Conservation (phyloP, 257 asterid genomes). For the Apocynum venetum region DNA sequence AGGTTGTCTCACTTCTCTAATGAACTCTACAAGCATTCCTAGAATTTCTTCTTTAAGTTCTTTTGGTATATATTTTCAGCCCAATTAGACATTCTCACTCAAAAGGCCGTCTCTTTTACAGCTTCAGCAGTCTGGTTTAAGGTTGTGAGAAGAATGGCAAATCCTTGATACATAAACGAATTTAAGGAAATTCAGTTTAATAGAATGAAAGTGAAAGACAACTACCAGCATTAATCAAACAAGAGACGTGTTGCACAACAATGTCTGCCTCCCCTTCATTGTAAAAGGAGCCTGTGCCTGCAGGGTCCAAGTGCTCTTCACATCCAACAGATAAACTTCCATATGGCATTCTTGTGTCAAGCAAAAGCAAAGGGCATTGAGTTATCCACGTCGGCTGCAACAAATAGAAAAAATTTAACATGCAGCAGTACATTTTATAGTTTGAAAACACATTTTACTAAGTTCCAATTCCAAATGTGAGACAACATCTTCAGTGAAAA, state of each 20-base stretch:
- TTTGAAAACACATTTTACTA: not conserved
- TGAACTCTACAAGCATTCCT: not conserved
- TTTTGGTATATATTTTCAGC: not conserved
- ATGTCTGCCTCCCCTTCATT: slow-evolving; percentile 97
- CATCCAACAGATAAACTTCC: slow-evolving; percentile 94
- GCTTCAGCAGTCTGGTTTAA: not conserved
- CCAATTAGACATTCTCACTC: not conserved
- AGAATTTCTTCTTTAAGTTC: not conserved
- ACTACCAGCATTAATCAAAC: slow-evolving; percentile 85
- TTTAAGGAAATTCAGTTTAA: not conserved
- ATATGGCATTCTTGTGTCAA: slow-evolving; percentile 89
- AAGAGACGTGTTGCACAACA: slow-evolving; percentile 73
- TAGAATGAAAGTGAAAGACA: slow-evolving; percentile 15
- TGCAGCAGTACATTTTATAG: not conserved
- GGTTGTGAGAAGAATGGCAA: not conserved
- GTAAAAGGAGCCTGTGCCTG: slow-evolving; percentile 97
- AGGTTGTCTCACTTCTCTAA: not conserved
- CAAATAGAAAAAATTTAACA: slow-evolving; percentile 13
- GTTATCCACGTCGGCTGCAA: slow-evolving; percentile 92
- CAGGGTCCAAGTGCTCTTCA: slow-evolving; percentile 95
- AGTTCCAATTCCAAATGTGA: not conserved
- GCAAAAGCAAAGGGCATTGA: slow-evolving; percentile 87
- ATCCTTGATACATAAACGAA: not conserved
- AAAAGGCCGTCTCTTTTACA: not conserved
- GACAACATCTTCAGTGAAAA: not conserved